Evolutionary conservation across 805 yeast species (phyloP).

Genomic region (Suhomyces prunicola): DNA sequence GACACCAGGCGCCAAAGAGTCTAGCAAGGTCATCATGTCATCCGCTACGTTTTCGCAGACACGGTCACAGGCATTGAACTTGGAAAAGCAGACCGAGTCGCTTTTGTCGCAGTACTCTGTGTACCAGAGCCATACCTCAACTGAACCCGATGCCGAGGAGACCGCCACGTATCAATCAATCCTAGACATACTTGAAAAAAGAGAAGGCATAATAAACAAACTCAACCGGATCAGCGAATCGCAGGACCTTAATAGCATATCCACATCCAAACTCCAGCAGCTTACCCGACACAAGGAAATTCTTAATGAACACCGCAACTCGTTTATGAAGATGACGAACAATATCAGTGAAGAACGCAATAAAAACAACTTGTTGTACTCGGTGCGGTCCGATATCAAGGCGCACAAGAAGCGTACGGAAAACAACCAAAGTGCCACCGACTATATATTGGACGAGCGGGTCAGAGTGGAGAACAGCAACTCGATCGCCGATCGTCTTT

Average conservation of each 20-base stretch:
- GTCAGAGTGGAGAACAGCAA: slow-evolving; percentile 70
- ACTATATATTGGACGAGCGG: slow-evolving; percentile 76
- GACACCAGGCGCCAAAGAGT: background rate
- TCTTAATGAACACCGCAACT: slow-evolving; percentile 64
- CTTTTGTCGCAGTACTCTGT: slow-evolving; percentile 42
- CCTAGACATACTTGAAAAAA: slow-evolving; percentile 24
- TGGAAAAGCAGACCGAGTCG: slow-evolving; percentile 70
- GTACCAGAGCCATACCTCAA: slow-evolving; percentile 22
- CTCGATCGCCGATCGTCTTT: slow-evolving; percentile 70
- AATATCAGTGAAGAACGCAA: slow-evolving; percentile 72
- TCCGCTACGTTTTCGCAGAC: slow-evolving; percentile 60
- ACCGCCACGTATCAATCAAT: slow-evolving; percentile 22
- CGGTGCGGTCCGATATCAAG: slow-evolving; percentile 78
- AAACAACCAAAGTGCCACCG: slow-evolving; percentile 46
- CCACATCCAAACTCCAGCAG: slow-evolving; percentile 78
- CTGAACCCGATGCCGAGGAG: slow-evolving; percentile 20
- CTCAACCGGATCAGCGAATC: slow-evolving; percentile 55
- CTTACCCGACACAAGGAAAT: slow-evolving; percentile 77
- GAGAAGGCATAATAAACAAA: slow-evolving; percentile 53
- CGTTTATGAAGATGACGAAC: slow-evolving; percentile 55
- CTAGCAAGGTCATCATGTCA: slow-evolving; percentile 5
- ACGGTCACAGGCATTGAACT: slow-evolving; percentile 62
- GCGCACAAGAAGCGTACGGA: slow-evolving; percentile 49
- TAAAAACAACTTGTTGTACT: slow-evolving; percentile 66
- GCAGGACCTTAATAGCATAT: slow-evolving; percentile 43